Percentiles rank a stretch among this genome's conserved stretches.
Conservation (phyloP, 129 eudicot species). For the Calendula officinalis region DNA sequence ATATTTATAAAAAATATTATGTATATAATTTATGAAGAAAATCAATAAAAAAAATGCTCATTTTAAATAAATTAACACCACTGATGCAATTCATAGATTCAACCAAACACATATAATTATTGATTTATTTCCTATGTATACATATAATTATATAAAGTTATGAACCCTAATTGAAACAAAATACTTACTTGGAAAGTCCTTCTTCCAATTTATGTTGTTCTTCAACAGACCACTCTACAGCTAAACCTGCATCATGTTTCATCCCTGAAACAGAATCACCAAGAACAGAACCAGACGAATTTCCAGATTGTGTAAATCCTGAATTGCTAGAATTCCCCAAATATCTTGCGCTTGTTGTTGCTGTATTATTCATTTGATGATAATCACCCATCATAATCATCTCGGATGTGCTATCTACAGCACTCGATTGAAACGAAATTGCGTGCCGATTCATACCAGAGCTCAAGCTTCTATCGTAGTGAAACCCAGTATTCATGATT, state of each 20-base stretch:
- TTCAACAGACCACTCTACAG: constrained; percentile 80
- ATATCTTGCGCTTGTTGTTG: constrained; percentile 27
- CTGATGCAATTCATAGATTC: constrained; percentile 6
- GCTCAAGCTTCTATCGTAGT: constrained; percentile 27
- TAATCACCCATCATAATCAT: constrained; percentile 52
- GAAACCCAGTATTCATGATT: constrained; percentile 44
- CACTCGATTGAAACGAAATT: constrained; percentile 50
- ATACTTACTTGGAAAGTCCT: constrained; percentile 78
- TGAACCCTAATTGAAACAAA: constrained; percentile 15
- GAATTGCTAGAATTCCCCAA: constrained; percentile 35
- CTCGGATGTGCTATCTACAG: constrained; percentile 38
- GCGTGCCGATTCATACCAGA: constrained; percentile 40
- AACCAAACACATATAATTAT: background rate
- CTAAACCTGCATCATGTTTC: constrained; percentile 67
- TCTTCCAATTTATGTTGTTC: constrained; percentile 86
- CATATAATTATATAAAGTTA: background rate
- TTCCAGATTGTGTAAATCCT: constrained; percentile 32
- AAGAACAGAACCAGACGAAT: constrained; percentile 45
- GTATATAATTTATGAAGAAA: background rate
- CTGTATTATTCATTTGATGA: constrained; percentile 18
- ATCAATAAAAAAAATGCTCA: constrained; percentile 1
- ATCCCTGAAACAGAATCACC: constrained; percentile 60
- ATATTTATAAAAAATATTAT: constrained; percentile 7
- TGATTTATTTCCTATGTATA: background rate
- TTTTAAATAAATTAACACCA: background rate